Evolutionary conservation across 805 yeast species (phyloP), one percentile per base, ranked within the genome.

Genomic region (Metschnikowia kofuensis): DNA sequence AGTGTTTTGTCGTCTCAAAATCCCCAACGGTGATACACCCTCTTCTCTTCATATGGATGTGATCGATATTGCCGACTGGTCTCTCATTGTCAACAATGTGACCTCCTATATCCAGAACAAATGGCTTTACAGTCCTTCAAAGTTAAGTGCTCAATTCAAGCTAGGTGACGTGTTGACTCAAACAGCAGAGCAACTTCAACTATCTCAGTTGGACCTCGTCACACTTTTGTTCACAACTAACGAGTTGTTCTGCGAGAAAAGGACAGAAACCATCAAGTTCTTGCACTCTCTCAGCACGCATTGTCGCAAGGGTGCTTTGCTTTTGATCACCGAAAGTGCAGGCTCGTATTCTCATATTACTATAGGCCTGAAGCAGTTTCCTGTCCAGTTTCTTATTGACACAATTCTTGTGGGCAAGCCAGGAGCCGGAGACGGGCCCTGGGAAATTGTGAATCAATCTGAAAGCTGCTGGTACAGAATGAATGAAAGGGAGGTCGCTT

Each of bases 211-310:
- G 31, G 74, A 82, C 58, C 65, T 88, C 44, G 79, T 89, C 39
- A 88, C 96, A 0, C 65, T 85, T 35, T 68, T 89, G 59, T 89
- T 89, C 72, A 89, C 96, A 6, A 88, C 96, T 1, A 90, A 89
- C 66, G 97, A 89, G 65, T 71, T 89, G 10, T 89, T 89, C 60
- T 76, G 84, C 13, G 89, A 82, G 52, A 79, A 88, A 52, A 81
- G 78, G 57, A 68, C 79, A 0, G 79, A 75, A 38, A 78, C 95
- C 6, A 76, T 88, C 35, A 68, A 75, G 30, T 51, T 56, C 35
- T 49, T 56, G 40, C 58, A 56, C 27, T 39, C 67, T 10, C 64
- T 89, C 49, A 76, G 79, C 46, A 54, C 60, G 6, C 38, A 61
- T 7, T 87, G 95, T 64, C 61, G 66, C 34, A 47, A 64, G 1